phyloP scores from a whole-genome alignment of 75 land plant species.

The Pseudotsuga menziesii region DNA sequence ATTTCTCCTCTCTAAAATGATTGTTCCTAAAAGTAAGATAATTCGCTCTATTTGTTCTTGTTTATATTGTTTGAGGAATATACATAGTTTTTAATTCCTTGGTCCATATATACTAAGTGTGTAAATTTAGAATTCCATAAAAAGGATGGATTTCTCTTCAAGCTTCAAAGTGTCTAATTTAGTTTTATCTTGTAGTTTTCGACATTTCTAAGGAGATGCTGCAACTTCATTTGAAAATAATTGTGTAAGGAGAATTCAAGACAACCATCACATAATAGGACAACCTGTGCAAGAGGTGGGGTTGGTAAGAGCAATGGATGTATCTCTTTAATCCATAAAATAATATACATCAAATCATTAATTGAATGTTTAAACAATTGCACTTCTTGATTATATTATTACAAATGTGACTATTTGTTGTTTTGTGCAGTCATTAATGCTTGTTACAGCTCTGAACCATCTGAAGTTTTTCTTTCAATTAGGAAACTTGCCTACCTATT shows the following conservation, averaged over 20 bases:
- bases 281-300: conserved; percentile 78
- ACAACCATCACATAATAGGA: conserved; percentile 69
- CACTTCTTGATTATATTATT: background rate
- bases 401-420: background rate
- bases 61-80: too few species aligned
- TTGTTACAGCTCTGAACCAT: conserved; percentile 93
- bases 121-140: background rate
- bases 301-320: too few species aligned
- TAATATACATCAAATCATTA: too few species aligned
- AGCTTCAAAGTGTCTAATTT: background rate
- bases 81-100: too few species aligned
- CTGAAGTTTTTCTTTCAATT: conserved; percentile 44
- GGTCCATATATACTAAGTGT: background rate
- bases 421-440: conserved; percentile 91
- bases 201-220: conserved; percentile 88
- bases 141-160: background rate
- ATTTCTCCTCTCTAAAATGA: too few species aligned
- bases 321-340: too few species aligned
- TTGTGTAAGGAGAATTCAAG: conserved; percentile 91
- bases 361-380: too few species aligned
- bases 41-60: too few species aligned
- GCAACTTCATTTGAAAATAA: conserved; percentile 91
- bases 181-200: conserved; percentile 49
- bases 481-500: background rate
- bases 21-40: too few species aligned